Conservation (phyloP, 176 grass and related monocot species). For the Metroxylon sagu region DNA sequence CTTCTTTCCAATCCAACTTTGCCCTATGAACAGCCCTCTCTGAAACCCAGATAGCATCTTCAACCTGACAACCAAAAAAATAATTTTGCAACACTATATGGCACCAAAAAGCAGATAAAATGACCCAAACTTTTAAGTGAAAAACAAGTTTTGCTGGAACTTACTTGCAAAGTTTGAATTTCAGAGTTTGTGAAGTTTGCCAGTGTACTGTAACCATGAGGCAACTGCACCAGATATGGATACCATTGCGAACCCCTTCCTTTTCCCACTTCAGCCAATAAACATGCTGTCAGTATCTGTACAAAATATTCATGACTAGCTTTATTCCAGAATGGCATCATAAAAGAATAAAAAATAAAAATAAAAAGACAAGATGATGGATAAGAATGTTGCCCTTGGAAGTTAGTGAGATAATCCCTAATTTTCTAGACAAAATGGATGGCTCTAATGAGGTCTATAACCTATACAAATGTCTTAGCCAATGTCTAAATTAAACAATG, state of each 20-base stretch:
- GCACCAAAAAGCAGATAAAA: constrained; percentile 4
- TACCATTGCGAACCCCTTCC: constrained; percentile 73
- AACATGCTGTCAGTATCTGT: constrained; percentile 61
- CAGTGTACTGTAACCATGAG: constrained; percentile 60
- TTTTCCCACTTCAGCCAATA: constrained; percentile 72
- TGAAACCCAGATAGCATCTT: constrained; percentile 78
- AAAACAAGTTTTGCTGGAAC: constrained; percentile 20
- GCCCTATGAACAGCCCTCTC: constrained; percentile 42
- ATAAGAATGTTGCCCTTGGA: too few relatives aligned
- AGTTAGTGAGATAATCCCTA: too few relatives aligned
- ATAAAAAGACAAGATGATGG: too few relatives aligned
- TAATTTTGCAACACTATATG: constrained; percentile 11
- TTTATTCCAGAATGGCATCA: too few relatives aligned
- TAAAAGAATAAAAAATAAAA: too few relatives aligned
- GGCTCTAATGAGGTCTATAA: too few relatives aligned
- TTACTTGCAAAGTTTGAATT: constrained; percentile 83
- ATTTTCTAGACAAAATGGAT: too few relatives aligned
- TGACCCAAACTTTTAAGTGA: background rate
- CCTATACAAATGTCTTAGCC: too few relatives aligned
- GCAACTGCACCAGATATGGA: constrained; percentile 70
- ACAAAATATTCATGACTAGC: background rate
- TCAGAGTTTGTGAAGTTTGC: constrained; percentile 59
- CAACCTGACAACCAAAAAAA: constrained; percentile 30
- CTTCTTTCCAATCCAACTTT: constrained; percentile 63
- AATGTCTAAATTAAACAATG: too few relatives aligned